These are phyloP conservation scores for Pseudocercospora fijiensis DNA, from an alignment of 2,329 filamentous ascomycete genomes.

Conservation along the genomic window DNA sequence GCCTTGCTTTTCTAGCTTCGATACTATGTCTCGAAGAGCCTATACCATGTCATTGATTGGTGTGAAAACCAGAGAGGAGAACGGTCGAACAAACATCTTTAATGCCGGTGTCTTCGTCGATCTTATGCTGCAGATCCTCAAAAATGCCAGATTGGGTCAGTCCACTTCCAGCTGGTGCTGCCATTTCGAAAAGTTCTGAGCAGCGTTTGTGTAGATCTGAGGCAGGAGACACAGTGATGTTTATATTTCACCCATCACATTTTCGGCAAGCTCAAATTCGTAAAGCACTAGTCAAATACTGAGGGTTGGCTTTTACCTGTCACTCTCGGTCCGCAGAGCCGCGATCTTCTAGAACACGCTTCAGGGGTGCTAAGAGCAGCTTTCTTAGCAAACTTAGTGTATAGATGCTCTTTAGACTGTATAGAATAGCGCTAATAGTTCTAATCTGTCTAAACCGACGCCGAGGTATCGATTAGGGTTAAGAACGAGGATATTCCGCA, in stretches of 20 bases:
- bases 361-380: too few relatives aligned
- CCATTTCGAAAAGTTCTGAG: neutral
- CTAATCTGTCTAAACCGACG: too few relatives aligned
- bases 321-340: too few relatives aligned
- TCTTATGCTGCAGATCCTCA: conserved; percentile 79
- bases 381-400: too few relatives aligned
- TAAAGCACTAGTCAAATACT: too few relatives aligned
- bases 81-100: conserved; percentile 9
- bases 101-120: conserved; percentile 74
- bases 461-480: too few relatives aligned
- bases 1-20: conserved; percentile 67
- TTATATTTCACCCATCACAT: neutral
- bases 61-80: neutral
- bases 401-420: too few relatives aligned
- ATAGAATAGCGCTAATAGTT: too few relatives aligned
- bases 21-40: conserved; percentile 76
- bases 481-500: too few relatives aligned
- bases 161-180: conserved; percentile 34
- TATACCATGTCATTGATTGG: conserved; percentile 32
- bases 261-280: neutral
- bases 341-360: too few relatives aligned
- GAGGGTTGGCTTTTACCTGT: too few relatives aligned
- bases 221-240: neutral
- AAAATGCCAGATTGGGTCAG: conserved; percentile 61
- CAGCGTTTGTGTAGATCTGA: neutral